Conservation (phyloP, 2,329 filamentous ascomycete species). For the Stachybotrys elegans region DNA sequence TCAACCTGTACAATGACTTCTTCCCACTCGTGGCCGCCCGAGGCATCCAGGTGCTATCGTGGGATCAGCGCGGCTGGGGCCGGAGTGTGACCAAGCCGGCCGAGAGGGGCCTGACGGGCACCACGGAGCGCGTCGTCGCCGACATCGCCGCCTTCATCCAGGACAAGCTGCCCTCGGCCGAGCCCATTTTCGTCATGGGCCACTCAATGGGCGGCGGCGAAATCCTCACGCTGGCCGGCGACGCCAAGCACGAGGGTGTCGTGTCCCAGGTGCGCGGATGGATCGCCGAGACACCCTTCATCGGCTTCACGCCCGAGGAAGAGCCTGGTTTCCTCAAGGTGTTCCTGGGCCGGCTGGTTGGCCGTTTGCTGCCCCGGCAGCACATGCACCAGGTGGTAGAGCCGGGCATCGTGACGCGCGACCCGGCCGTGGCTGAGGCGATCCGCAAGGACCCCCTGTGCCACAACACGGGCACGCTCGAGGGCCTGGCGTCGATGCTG, state of each 20-base stretch:
- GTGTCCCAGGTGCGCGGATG: slow-evolving; percentile 63
- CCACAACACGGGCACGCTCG: slow-evolving; percentile 82
- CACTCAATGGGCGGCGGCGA: slow-evolving; percentile 90
- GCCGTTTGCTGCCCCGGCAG: slow-evolving; percentile 59
- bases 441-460: slow-evolving; percentile 64
- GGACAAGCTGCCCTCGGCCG: slow-evolving; percentile 45
- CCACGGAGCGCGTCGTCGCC: slow-evolving; percentile 65
- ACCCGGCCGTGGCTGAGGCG: slow-evolving; percentile 55
- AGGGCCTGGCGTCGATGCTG: slow-evolving; percentile 71
- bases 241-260: slow-evolving; percentile 46
- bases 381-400: slow-evolving; percentile 65
- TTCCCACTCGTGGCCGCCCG: slow-evolving; percentile 64
- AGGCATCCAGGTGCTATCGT: slow-evolving; percentile 70
- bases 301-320: slow-evolving; percentile 63
- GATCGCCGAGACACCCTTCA: slow-evolving; percentile 72
- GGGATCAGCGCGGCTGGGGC: slow-evolving; percentile 90
- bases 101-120: slow-evolving; percentile 68
- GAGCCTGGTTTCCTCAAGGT: slow-evolving; percentile 62
- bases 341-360: slow-evolving; percentile 60
- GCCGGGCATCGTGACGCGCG: slow-evolving; percentile 59
- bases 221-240: slow-evolving; percentile 56
- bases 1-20: slow-evolving; percentile 70
- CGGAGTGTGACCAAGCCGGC: slow-evolving; percentile 57
- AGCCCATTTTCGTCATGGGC: slow-evolving; percentile 78
- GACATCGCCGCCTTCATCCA: slow-evolving; percentile 76